Percentiles rank a stretch among this genome's conserved stretches.
These are phyloP conservation scores for Obelidium mucronatum DNA, from an alignment of 192 early-diverging fungal genomes.

Conservation along the genomic window DNA sequence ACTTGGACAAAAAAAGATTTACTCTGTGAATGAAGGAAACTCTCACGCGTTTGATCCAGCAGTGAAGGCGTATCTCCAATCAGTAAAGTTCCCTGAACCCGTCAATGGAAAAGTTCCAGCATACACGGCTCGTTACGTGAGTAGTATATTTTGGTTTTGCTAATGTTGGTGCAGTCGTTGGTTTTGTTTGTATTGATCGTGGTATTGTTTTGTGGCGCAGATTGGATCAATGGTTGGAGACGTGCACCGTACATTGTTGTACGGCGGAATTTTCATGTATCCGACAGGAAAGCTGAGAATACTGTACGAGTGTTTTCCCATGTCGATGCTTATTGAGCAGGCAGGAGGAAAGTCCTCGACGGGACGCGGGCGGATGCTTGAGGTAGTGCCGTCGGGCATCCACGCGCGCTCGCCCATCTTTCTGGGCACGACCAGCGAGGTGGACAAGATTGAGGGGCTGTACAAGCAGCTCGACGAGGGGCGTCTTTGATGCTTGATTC, in stretches of 20 bases:
- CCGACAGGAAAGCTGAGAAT: conserved; percentile 93
- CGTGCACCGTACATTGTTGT: conserved; percentile 69
- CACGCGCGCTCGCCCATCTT: conserved; percentile 92
- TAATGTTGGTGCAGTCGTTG: not conserved
- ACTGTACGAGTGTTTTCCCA: conserved; percentile 99
- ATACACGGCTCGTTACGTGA: conserved; percentile 24
- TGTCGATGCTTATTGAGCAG: conserved; percentile 93
- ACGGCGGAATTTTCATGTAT: conserved; percentile 93
- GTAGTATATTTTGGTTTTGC: not conserved
- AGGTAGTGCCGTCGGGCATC: conserved; percentile 84
- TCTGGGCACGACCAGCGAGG: conserved; percentile 90
- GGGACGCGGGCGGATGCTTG: conserved; percentile 82
- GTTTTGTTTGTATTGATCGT: not conserved
- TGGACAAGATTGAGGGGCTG: conserved; percentile 81
- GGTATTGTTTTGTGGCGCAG: conserved; percentile 36
- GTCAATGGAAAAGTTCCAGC: conserved; percentile 59
- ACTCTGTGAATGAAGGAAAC: conserved; percentile 98
- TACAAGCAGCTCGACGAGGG: conserved; percentile 59
- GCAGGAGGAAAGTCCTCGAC: conserved; percentile 94
- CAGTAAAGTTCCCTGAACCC: conserved; percentile 85
- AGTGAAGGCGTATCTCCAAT: conserved; percentile 87
- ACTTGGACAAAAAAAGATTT: conserved; percentile 84
- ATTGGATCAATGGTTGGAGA: conserved; percentile 99
- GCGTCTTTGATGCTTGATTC: conserved; percentile 7
- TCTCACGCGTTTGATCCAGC: conserved; percentile 88